Percentiles rank a stretch among this genome's conserved stretches.
These are phyloP conservation scores for Eucalyptus regnans DNA, from an alignment of 345 rosid genomes.

Conservation along the genomic window DNA sequence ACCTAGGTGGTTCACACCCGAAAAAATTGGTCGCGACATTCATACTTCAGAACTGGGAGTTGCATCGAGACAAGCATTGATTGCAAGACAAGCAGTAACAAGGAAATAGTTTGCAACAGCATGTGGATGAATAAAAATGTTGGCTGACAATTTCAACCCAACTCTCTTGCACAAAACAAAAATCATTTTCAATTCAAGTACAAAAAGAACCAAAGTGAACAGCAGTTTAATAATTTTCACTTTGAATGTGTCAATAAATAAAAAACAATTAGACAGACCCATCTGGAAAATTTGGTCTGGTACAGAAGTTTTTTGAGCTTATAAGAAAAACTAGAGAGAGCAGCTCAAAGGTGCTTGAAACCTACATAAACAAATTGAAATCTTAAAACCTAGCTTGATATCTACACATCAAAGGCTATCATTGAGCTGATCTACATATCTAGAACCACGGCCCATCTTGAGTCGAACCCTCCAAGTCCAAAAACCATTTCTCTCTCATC, in stretches of 20 bases:
- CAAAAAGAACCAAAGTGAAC: neutral
- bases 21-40: too few relatives aligned
- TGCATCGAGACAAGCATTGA: too few relatives aligned
- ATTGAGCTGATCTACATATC: neutral
- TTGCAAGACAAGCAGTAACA: too few relatives aligned
- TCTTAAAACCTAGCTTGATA: neutral
- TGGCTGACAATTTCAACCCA: too few relatives aligned
- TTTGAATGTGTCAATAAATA: neutral
- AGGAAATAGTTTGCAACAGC: too few relatives aligned
- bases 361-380: neutral
- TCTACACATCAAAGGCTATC: neutral
- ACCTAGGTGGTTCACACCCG: too few relatives aligned
- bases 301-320: neutral
- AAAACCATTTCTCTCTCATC: neutral
- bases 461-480: neutral
- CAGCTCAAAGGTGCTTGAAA: conserved; percentile 29
- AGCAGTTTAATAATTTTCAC: neutral
- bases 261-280: neutral
- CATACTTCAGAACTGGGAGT: too few relatives aligned
- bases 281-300: neutral
- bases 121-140: too few relatives aligned
- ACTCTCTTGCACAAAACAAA: too few relatives aligned
- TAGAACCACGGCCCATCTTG: neutral
- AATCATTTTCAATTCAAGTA: neutral
- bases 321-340: neutral